Evolutionary conservation across 768 basidiomycete genomes (phyloP).

Genomic region (Auricularia heimuer): DNA sequence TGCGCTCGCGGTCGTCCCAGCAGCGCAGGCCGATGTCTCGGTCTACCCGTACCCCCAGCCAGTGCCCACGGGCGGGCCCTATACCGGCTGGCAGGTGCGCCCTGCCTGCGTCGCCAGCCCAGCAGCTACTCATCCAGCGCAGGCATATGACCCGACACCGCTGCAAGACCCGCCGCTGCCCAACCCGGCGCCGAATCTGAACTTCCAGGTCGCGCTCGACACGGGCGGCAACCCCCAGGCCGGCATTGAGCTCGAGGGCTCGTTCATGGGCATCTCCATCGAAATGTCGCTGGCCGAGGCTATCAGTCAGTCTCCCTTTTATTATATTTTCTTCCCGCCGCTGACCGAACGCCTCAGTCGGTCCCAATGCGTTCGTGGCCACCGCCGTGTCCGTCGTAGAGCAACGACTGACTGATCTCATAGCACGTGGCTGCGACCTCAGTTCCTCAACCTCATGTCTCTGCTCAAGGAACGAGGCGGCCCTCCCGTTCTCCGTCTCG

Average conservation of each 20-base stretch:
- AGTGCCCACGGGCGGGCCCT: not conserved
- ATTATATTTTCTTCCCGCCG: constrained; percentile 25
- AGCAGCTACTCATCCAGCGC: not conserved
- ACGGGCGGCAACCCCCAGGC: not conserved
- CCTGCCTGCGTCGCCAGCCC: not conserved
- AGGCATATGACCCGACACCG: not conserved
- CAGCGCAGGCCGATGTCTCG: not conserved
- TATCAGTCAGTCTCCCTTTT: constrained; percentile 38
- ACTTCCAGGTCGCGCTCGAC: not conserved
- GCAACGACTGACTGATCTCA: too few species aligned
- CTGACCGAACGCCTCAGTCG: constrained; percentile 26
- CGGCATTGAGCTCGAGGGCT: not conserved
- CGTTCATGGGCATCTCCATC: constrained; percentile 63
- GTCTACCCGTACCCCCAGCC: not conserved
- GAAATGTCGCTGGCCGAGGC: constrained; percentile 65
- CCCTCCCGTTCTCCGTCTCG: constrained; percentile 51
- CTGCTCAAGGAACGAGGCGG: constrained; percentile 58
- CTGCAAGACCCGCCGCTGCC: not conserved
- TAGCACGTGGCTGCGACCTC: constrained; percentile 36
- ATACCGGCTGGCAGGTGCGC: not conserved
- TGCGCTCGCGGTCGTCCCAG: not conserved
- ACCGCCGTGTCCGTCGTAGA: not conserved
- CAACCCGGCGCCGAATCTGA: not conserved
- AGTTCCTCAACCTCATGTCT: constrained; percentile 71
- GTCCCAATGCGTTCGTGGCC: constrained; percentile 34